phyloP scores from a whole-genome alignment of 495 filamentous ascomycete genomes.

The Paragyromitra xinjiangensis region DNA sequence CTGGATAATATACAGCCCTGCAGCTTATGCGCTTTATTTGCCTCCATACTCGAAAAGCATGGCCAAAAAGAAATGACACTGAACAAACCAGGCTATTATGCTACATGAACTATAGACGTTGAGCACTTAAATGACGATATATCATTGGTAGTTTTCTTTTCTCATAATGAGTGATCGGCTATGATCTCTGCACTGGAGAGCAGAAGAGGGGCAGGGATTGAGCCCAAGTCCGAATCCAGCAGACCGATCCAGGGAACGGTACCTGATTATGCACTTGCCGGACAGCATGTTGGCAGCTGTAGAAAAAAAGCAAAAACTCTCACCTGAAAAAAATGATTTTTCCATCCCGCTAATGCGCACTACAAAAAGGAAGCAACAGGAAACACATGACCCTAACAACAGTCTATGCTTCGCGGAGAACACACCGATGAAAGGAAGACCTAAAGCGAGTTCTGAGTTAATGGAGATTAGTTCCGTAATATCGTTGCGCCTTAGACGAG shows the following conservation, averaged over 20 bases:
- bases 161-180: conserved; percentile 8
- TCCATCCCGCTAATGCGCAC: conserved; percentile 3
- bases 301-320: conserved; percentile 19
- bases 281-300: conserved; percentile 12
- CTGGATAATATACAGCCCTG: conserved; percentile 44
- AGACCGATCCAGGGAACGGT: background rate
- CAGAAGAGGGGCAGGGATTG: background rate
- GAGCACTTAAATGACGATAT: conserved; percentile 22
- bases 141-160: background rate
- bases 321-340: background rate
- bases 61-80: background rate
- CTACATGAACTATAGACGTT: conserved; percentile 4
- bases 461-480: background rate
- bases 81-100: background rate
- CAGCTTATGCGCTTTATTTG: conserved; percentile 14
- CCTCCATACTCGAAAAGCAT: conserved; percentile 5
- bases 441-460: background rate
- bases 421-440: background rate
- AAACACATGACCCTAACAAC: conserved; percentile 23
- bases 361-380: background rate
- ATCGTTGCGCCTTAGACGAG: background rate
- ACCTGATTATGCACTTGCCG: conserved; percentile 18
- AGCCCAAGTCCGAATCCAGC: background rate
- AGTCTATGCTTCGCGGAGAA: background rate
- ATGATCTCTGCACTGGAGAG: background rate